These are phyloP conservation scores for Meyerozyma guilliermondii DNA, from an alignment of 1,139 yeast genomes.

Conservation along the genomic window DNA sequence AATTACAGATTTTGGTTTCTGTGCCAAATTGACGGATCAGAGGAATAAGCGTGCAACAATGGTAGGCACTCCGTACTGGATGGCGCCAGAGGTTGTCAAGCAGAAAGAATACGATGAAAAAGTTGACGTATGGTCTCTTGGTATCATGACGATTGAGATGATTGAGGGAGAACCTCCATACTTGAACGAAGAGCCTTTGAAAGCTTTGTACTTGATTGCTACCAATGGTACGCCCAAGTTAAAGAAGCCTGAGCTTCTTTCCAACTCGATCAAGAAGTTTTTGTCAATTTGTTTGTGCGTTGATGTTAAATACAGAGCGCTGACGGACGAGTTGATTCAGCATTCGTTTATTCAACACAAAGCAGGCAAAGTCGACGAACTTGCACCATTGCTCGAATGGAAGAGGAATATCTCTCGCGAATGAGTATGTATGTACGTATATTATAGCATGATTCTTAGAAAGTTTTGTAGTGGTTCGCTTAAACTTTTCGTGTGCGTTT, in stretches of 20 bases:
- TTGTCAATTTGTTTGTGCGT: conserved; percentile 91
- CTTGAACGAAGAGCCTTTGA: conserved; percentile 89
- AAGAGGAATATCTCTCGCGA: conserved; percentile 23
- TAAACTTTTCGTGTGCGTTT: neutral
- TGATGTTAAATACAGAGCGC: conserved; percentile 87
- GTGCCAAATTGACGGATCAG: conserved; percentile 92
- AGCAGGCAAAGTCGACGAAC: conserved; percentile 64
- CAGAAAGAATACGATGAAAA: conserved; percentile 95
- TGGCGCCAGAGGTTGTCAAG: conserved; percentile 99
- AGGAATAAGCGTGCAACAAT: conserved; percentile 93
- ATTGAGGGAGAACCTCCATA: conserved; percentile 98
- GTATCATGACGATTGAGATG: conserved; percentile 98
- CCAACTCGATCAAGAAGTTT: conserved; percentile 78
- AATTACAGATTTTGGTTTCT: conserved; percentile 96
- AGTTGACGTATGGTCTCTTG: conserved; percentile 96
- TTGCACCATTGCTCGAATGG: conserved; percentile 72
- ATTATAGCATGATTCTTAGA: neutral
- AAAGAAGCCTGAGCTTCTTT: conserved; percentile 77
- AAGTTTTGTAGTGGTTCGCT: no score
- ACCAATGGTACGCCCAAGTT: conserved; percentile 96
- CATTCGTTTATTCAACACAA: conserved; percentile 71
- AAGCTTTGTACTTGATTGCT: conserved; percentile 85
- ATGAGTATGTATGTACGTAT: neutral
- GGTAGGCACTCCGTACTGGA: conserved; percentile 99
- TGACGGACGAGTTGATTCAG: conserved; percentile 78